Conservation (phyloP, 106 monocot species). For the Dioscorea dumetorum region DNA sequence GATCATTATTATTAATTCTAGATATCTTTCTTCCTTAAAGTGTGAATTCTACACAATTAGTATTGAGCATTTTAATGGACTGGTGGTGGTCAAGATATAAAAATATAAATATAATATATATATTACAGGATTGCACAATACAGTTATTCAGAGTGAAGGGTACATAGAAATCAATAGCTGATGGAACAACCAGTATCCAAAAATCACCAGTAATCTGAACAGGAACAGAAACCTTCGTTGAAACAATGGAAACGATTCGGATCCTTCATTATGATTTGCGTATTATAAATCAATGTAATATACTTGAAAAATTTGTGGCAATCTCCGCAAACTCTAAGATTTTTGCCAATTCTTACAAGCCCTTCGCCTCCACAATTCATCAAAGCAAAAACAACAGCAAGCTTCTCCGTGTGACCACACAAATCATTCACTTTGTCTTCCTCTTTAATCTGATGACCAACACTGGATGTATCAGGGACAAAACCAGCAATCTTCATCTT, state of each 20-base stretch:
- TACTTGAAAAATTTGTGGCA: constrained; percentile 37
- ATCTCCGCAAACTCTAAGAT: constrained; percentile 33
- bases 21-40: no score
- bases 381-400: constrained; percentile 31
- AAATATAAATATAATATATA: no score
- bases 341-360: constrained; percentile 30
- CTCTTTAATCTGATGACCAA: constrained; percentile 13
- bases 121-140: no score
- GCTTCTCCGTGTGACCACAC: constrained; percentile 41
- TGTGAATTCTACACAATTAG: no score
- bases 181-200: no score
- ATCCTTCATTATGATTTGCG: constrained; percentile 40
- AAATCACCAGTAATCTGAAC: constrained; percentile 38
- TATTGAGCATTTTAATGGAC: no score
- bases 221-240: constrained; percentile 23
- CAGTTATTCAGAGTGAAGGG: no score
- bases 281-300: constrained; percentile 18
- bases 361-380: constrained; percentile 16
- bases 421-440: constrained; percentile 20
- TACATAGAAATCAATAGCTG: no score
- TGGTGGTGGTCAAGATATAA: no score
- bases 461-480: constrained; percentile 19
- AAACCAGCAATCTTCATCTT: constrained; percentile 24
- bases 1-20: no score
- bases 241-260: constrained; percentile 40